phyloP scores from a whole-genome alignment of 2,329 filamentous ascomycete species.

The Botrytis byssoidea region DNA sequence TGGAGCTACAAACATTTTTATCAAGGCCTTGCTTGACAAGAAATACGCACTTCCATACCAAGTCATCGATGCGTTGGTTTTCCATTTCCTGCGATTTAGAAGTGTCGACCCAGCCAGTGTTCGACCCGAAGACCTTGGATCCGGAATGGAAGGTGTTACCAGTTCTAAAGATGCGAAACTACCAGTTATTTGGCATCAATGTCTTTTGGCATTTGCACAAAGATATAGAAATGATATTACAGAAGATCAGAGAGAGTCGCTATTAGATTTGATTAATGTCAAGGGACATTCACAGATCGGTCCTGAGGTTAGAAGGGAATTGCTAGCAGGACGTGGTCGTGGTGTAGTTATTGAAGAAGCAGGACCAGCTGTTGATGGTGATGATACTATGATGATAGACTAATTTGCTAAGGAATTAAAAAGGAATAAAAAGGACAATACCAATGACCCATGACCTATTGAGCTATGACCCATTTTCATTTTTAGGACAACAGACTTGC shows the following conservation, averaged over 20 bases:
- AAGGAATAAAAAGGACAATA: constrained; percentile 6
- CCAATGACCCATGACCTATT: neutral
- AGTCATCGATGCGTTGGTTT: constrained; percentile 90
- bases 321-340: constrained; percentile 83
- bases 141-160: constrained; percentile 54
- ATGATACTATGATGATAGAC: constrained; percentile 86
- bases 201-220: constrained; percentile 86
- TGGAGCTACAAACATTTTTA: constrained; percentile 92
- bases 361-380: constrained; percentile 61
- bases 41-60: constrained; percentile 95
- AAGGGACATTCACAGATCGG: constrained; percentile 87
- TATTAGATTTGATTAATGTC: constrained; percentile 81
- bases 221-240: constrained; percentile 95
- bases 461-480: neutral
- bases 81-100: constrained; percentile 91
- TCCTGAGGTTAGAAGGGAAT: constrained; percentile 83
- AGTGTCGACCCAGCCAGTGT: constrained; percentile 61
- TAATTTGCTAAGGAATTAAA: constrained; percentile 25
- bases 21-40: constrained; percentile 90
- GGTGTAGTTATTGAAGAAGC: constrained; percentile 67
- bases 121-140: constrained; percentile 47
- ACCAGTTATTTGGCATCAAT: constrained; percentile 96
- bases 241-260: constrained; percentile 87
- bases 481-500: neutral
- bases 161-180: constrained; percentile 61